These are phyloP conservation scores for Aspergillus campestris DNA, from an alignment of 495 filamentous ascomycete species.

Conservation along the genomic window DNA sequence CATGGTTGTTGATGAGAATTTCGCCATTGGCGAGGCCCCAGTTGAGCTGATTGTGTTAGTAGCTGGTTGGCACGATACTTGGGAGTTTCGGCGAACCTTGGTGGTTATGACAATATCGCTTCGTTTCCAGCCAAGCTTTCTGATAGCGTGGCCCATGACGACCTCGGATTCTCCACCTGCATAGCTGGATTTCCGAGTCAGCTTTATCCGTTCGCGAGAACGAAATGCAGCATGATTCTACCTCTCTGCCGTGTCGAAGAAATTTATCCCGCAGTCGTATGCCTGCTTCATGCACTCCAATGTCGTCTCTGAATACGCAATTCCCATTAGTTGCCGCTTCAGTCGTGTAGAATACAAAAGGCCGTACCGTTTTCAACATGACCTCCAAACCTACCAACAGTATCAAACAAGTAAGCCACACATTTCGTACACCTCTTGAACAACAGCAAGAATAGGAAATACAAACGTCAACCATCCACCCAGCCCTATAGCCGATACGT, in stretches of 20 bases:
- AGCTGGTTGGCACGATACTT: neutral
- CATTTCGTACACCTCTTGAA: neutral
- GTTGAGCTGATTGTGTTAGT: conserved; percentile 43
- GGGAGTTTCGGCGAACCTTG: conserved; percentile 43
- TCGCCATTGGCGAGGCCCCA: conserved; percentile 54
- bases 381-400: conserved; percentile 13
- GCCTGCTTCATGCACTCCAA: conserved; percentile 66
- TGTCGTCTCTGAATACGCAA: conserved; percentile 41
- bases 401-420: too few relatives aligned
- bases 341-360: neutral
- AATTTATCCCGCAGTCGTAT: conserved; percentile 69
- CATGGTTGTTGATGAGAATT: conserved; percentile 64
- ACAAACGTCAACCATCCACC: conserved; percentile 49
- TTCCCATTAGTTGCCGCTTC: neutral
- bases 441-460: neutral
- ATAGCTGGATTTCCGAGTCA: conserved; percentile 46
- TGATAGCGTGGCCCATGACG: conserved; percentile 65
- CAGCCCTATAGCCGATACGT: conserved; percentile 59
- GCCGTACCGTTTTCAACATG: conserved; percentile 15
- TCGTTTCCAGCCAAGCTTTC: conserved; percentile 55
- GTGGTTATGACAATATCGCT: conserved; percentile 80
- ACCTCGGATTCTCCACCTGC: conserved; percentile 60
- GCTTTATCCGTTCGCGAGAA: conserved; percentile 17
- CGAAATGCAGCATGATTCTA: too few relatives aligned
- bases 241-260: conserved; percentile 51